These are phyloP conservation scores for Kodamaea suecica DNA, from an alignment of 1,139 yeast species.

Conservation along the genomic window DNA sequence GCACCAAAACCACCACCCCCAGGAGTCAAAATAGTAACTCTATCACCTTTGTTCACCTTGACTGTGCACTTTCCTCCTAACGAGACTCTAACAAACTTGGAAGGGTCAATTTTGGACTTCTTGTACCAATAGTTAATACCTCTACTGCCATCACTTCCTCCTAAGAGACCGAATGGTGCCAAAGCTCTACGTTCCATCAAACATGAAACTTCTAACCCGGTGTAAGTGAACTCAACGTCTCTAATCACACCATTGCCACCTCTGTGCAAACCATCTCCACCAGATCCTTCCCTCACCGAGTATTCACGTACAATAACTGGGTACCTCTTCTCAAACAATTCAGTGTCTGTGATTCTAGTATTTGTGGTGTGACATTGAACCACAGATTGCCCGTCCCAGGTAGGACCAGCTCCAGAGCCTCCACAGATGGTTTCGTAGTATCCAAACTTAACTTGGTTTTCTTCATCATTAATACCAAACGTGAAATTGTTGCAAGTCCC, in stretches of 20 bases:
- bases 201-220: slow-evolving; percentile 40
- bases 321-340: slow-evolving; percentile 45
- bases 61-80: slow-evolving; percentile 46
- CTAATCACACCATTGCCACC: slow-evolving; percentile 49
- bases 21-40: slow-evolving; percentile 43
- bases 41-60: slow-evolving; percentile 38
- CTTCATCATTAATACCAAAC: slow-evolving; percentile 42
- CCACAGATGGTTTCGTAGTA: slow-evolving; percentile 51
- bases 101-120: slow-evolving; percentile 19
- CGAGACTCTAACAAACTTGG: slow-evolving; percentile 23
- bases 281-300: slow-evolving; percentile 38
- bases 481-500: slow-evolving; percentile 51
- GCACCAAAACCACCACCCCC: slow-evolving; percentile 51
- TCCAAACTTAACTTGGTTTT: slow-evolving; percentile 39
- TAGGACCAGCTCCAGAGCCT: slow-evolving; percentile 50
- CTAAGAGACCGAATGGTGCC: slow-evolving; percentile 45
- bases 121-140: slow-evolving; percentile 41
- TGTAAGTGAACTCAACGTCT: slow-evolving; percentile 43
- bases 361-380: slow-evolving; percentile 51
- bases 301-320: slow-evolving; percentile 45
- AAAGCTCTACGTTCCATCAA: slow-evolving; percentile 45
- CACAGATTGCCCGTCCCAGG: slow-evolving; percentile 47
- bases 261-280: slow-evolving; percentile 39
- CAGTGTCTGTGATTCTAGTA: slow-evolving; percentile 48
- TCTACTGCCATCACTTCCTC: slow-evolving; percentile 40